Evolutionary conservation across 2,329 filamentous ascomycete genomes (phyloP), one percentile per base, ranked within the genome.

Genomic region (Diaporthe aspalathi): DNA sequence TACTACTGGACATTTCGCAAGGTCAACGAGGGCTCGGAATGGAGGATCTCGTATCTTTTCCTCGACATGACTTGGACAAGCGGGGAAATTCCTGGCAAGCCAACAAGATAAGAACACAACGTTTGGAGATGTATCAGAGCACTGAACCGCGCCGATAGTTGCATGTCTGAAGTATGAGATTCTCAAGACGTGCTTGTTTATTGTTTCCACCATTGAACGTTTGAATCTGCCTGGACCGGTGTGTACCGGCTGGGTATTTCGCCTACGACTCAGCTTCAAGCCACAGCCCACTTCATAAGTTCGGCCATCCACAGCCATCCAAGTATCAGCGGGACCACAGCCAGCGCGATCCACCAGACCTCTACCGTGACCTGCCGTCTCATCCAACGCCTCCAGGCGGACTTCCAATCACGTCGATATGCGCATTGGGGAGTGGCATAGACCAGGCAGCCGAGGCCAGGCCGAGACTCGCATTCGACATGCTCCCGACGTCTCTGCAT

Each of bases 401-500:
- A 90, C 82, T 74, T 79, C 73, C 81, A 74, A 68, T 78, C 80
- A 8, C 80, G 80, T 6, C 83, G 80, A 70, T 88, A 84, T 2
- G 80, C 76, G 72, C 88, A 90, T 2, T 77, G 81, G 0, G 74
- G 75, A 5, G 88, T 90, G 29, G 83, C 85, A 68, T 84, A 86
- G 14, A 90, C 84, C 12, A 89, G 80, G 75, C 88, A 90, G 4
- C 88, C 88, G 1, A 90, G 79, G 1, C 85, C 87, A 0, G 87
- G 87, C 0, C 86, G 82, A 24, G 85, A 86, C 75, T 90, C 88
- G 75, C 89, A 91, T 76, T 91, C 89, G 16, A 87, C 79, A 74
- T 91, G 89, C 72, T 90, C 85, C 70, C 89, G 83, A 20, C 89
- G 83, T 49, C 87, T 83, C 74, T 86, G 85, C 87, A 91, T 91